These are phyloP conservation scores for Hymenotorrendiella dingleyae DNA, from an alignment of 2,329 filamentous ascomycete genomes.

Conservation along the genomic window DNA sequence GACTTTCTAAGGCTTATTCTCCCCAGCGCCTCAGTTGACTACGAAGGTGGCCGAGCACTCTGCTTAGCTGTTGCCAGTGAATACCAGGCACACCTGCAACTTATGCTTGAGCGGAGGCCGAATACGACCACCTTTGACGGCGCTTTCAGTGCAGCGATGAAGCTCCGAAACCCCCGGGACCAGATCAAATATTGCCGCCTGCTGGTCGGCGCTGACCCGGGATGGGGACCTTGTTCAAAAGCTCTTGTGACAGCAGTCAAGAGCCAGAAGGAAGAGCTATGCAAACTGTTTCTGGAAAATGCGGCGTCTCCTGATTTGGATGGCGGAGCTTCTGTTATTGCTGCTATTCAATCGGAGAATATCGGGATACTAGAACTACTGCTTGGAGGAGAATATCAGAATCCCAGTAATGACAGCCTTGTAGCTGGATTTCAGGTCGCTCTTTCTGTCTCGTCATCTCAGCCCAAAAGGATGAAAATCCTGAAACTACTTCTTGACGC, in stretches of 20 bases:
- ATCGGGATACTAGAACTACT: slow-evolving; percentile 6
- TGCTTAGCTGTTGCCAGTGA: slow-evolving; percentile 3
- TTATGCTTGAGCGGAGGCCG: slow-evolving; percentile 6
- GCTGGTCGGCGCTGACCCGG: slow-evolving; percentile 1
- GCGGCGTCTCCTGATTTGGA: slow-evolving; percentile 5
- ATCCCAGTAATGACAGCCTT: slow-evolving; percentile 1
- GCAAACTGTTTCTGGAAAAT: slow-evolving; percentile 5
- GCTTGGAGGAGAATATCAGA: slow-evolving; percentile 1
- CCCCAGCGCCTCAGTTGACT: slow-evolving; percentile 6
- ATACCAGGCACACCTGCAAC: background rate
- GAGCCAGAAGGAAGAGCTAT: slow-evolving; percentile 4
- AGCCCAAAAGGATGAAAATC: slow-evolving; percentile 1
- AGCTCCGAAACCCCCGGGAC: slow-evolving; percentile 1
- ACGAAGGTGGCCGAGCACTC: slow-evolving; percentile 4
- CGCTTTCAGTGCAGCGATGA: slow-evolving; percentile 6
- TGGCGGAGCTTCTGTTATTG: slow-evolving; percentile 3
- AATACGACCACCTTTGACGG: slow-evolving; percentile 5
- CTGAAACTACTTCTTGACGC: slow-evolving; percentile 7
- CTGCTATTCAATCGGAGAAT: slow-evolving; percentile 6
- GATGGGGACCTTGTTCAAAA: slow-evolving; percentile 1
- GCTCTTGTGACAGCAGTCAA: slow-evolving; percentile 4
- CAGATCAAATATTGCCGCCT: slow-evolving; percentile 7
- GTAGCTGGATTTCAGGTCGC: slow-evolving; percentile 5
- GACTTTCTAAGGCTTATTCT: slow-evolving; percentile 9
- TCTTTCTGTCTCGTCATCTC: background rate